Evolutionary conservation across 495 filamentous ascomycete species (phyloP), one percentile per base, ranked within the genome.

Genomic region (Ramalina intermedia): DNA sequence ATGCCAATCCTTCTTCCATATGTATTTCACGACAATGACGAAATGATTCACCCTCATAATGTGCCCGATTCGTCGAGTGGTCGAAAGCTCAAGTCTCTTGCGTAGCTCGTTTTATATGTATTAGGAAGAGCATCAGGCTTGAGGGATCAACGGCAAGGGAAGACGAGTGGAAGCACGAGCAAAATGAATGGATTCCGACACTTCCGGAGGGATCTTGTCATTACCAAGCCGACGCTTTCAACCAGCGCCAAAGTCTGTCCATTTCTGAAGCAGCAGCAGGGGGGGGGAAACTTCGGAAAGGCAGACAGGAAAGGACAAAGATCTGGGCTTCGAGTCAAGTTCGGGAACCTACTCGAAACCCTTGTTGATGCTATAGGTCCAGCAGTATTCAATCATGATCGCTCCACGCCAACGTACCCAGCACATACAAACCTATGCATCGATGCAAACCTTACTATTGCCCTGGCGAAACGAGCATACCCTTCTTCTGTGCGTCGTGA

Each of bases 401-500:
- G 29, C 29, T 33, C 29, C 29, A 33, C 8, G 29, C 29, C 29
- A 33, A 33, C 29, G 29, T 7, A 4, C 7, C 29, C 2, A 33
- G 2, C 29, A 33, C 12, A 11, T 13, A 33, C 29, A 33, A 33
- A 9, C 29, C 29, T 33, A 1, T 33, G 8, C 7, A 11, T 33
- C 29, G 29, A 7, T 33, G 29, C 29, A 33, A 33, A 11, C 5
- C 8, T 36, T 35, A 37, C 68, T 79, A 87, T 69, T 87, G 84
- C 56, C 93, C 91, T 44, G 91, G 91, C 36, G 89, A 78, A 62
- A 95, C 78, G 49, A 96, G 66, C 66, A 82, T 79, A 54, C 90
- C 90, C 69, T 87, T 74, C 61, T 78, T 75, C 61, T 69, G 68
- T 50, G 85, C 69, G 65, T 87, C 71, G 48, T 84, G 85, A 54